Conservation (phyloP, 2,329 filamentous ascomycete genomes). For the Fusarium sp. region DNA sequence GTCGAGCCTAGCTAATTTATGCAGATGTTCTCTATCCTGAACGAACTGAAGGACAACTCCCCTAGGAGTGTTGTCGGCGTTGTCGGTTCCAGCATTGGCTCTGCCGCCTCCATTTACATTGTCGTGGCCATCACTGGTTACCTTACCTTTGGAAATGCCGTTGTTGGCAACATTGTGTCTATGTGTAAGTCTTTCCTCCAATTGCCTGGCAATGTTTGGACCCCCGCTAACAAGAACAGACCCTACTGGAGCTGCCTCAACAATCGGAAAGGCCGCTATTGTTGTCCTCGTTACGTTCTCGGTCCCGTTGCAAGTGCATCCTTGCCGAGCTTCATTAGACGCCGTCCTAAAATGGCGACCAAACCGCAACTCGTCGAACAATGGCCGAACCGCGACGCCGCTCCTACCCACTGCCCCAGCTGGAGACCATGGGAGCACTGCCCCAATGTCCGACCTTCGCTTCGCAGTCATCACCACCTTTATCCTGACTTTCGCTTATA, state of each 20-base stretch:
- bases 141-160: slow-evolving; percentile 90
- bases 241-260: slow-evolving; percentile 73
- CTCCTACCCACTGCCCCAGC: slow-evolving; percentile 55
- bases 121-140: slow-evolving; percentile 96
- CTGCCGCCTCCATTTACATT: slow-evolving; percentile 87
- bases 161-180: slow-evolving; percentile 91
- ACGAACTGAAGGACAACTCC: slow-evolving; percentile 89
- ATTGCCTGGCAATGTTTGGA: neutral
- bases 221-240: slow-evolving; percentile 48
- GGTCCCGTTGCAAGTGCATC: slow-evolving; percentile 94
- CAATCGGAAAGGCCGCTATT: slow-evolving; percentile 93
- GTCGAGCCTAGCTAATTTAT: slow-evolving; percentile 3
- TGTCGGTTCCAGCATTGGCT: slow-evolving; percentile 85
- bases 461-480: slow-evolving; percentile 90
- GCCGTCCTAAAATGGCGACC: slow-evolving; percentile 95
- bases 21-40: slow-evolving; percentile 98
- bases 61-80: slow-evolving; percentile 80
- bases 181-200: slow-evolving; percentile 74
- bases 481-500: slow-evolving; percentile 86
- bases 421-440: slow-evolving; percentile 64
- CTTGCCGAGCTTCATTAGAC: slow-evolving; percentile 93
- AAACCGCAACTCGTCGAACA: slow-evolving; percentile 55
- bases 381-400: slow-evolving; percentile 55
- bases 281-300: slow-evolving; percentile 97
- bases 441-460: slow-evolving; percentile 83